These are phyloP conservation scores for Basidiobolus meristosporus DNA, from an alignment of 371 early-diverging fungal genomes.

Conservation along the genomic window DNA sequence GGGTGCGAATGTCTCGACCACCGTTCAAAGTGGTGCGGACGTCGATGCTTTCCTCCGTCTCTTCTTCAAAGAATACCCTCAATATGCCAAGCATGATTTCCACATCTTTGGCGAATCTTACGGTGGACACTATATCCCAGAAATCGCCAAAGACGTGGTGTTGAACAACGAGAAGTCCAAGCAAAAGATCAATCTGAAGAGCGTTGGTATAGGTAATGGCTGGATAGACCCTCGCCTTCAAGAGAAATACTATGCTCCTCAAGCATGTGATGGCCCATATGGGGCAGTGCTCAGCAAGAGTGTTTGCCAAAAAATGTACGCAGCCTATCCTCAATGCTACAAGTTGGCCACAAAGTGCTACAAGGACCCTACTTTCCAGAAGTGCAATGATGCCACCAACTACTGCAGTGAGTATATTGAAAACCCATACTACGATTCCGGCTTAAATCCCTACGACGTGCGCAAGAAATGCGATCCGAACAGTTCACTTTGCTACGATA, in stretches of 20 bases:
- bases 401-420: slow-evolving; percentile 70
- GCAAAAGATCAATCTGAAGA: slow-evolving; percentile 42
- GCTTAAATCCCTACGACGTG: slow-evolving; percentile 66
- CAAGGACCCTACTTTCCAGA: slow-evolving; percentile 38
- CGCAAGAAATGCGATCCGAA: slow-evolving; percentile 52
- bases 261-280: slow-evolving; percentile 66
- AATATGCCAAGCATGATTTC: slow-evolving; percentile 33
- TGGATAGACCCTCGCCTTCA: slow-evolving; percentile 76
- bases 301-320: slow-evolving; percentile 51
- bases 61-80: slow-evolving; percentile 30
- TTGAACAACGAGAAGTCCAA: slow-evolving; percentile 34
- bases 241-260: slow-evolving; percentile 74
- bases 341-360: slow-evolving; percentile 67
- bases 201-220: slow-evolving; percentile 81
- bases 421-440: slow-evolving; percentile 35
- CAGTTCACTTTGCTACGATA: slow-evolving; percentile 62
- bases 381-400: slow-evolving; percentile 65
- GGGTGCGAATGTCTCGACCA: slow-evolving; percentile 24
- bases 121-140: slow-evolving; percentile 25
- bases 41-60: slow-evolving; percentile 58
- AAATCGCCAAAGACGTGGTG: slow-evolving; percentile 43
- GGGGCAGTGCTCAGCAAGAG: slow-evolving; percentile 44
- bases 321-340: slow-evolving; percentile 49
- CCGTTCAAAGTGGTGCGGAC: slow-evolving; percentile 36
- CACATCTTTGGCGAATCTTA: slow-evolving; percentile 54